Evolutionary conservation across 2,329 filamentous ascomycete species (phyloP), one percentile per base, ranked within the genome.

Genomic region (Rasamsonia emersonii): DNA sequence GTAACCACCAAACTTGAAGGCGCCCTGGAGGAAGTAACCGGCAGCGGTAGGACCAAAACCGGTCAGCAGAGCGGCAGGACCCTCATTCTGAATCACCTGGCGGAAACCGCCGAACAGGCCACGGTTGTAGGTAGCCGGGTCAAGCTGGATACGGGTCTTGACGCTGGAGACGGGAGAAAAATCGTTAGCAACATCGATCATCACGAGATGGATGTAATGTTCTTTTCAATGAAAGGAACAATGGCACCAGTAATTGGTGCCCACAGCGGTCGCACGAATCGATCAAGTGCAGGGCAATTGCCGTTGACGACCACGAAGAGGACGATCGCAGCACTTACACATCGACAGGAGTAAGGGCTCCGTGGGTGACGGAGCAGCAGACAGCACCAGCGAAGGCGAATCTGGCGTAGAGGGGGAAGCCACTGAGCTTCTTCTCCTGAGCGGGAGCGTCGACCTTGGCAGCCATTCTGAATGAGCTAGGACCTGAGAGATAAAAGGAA

Each of bases 321-420:
- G n/a, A n/a, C n/a, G n/a, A n/a, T n/a, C n/a, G n/a, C 26, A 36
- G 36, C 40, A 84, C 89, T 67, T 91, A 96, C 89, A 98, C 91
- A 83, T 98, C 91, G 66, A 98, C 86, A 59, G 91, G 91, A 51
- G 91, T 98, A 55, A 96, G 79, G 58, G 75, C 82, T 67, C 89
- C 91, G 77, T 98, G 91, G 60, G 91, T 98, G 70, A 96, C 71
- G 53, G 88, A 91, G 70, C 91, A 98, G 80, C 91, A 95, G 73
- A 96, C 71, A 54, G 91, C 91, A 70, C 91, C 91, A 55, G 91
- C 88, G 56, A 98, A 82, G 68, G 91, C 89, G 72, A 95, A 95
- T 68, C 86, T 79, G 54, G 85, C 84, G 80, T 96, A 96, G 53
- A 98, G 84, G 39, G 63, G 70, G 48, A 86, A 28, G 42, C 79